Conservation (phyloP, 73 alveolate genomes). For the Blepharisma stoltei region DNA sequence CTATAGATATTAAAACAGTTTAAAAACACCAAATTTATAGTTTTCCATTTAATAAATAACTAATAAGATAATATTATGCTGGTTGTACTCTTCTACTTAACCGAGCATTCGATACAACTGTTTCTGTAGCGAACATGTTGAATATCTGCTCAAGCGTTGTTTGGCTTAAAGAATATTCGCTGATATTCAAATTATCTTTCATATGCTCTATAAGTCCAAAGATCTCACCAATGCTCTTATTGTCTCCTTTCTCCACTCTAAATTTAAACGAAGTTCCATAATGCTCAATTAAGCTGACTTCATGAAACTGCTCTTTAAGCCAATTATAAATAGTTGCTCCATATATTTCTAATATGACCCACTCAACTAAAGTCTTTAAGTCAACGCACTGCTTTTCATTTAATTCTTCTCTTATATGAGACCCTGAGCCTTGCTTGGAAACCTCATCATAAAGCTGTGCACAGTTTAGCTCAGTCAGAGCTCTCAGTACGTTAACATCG, state of each 20-base stretch:
- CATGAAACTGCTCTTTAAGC: conserved; percentile 43
- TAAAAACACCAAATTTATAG: too few species aligned
- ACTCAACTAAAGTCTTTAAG: conserved; percentile 45
- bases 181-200: conserved; percentile 53
- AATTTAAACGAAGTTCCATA: conserved; percentile 63
- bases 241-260: conserved; percentile 48
- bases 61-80: too few species aligned
- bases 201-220: conserved; percentile 62
- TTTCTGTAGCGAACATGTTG: conserved; percentile 64
- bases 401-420: conserved; percentile 39
- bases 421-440: conserved; percentile 25
- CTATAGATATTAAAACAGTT: too few species aligned
- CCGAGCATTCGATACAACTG: background rate
- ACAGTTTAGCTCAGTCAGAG: background rate
- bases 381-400: conserved; percentile 40
- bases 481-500: background rate
- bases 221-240: conserved; percentile 56
- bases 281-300: conserved; percentile 57
- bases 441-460: background rate
- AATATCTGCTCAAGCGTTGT: conserved; percentile 77
- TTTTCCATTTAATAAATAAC: too few species aligned
- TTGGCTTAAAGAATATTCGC: conserved; percentile 65
- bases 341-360: conserved; percentile 46
- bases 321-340: conserved; percentile 48
- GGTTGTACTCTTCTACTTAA: too few species aligned